Conservation (phyloP, 1,284 basidiomycete genomes). For the Trametes hirsuta region DNA sequence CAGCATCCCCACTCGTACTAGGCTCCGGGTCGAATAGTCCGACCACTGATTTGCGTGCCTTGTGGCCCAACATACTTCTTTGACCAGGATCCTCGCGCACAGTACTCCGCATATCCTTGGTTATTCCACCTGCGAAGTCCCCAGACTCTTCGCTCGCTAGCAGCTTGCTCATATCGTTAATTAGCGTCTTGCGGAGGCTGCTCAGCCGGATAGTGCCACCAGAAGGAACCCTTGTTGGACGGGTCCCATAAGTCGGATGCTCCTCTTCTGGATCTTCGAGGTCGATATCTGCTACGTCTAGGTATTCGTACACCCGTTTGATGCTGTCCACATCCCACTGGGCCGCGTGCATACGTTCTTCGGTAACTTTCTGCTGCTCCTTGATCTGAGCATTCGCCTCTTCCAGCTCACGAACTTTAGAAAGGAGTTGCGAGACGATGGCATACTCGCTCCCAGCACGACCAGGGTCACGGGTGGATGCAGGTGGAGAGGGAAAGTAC, state of each 20-base stretch:
- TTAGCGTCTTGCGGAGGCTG: conserved; percentile 46
- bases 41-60: conserved; percentile 61
- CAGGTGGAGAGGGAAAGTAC: conserved; percentile 14
- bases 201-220: conserved; percentile 46
- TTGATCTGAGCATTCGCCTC: conserved; percentile 73
- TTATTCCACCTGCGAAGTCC: conserved; percentile 37
- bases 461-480: not conserved
- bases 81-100: conserved; percentile 24
- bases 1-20: not conserved
- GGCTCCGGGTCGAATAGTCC: conserved; percentile 57
- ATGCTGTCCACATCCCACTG: conserved; percentile 74
- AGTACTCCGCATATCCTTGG: conserved; percentile 41
- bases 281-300: conserved; percentile 58
- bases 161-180: conserved; percentile 31
- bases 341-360: conserved; percentile 63
- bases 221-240: not conserved
- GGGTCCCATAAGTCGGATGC: not conserved
- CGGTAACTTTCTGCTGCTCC: conserved; percentile 66
- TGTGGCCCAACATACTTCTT: conserved; percentile 21
- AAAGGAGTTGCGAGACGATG: conserved; percentile 70
- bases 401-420: conserved; percentile 82
- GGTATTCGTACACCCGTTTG: conserved; percentile 69
- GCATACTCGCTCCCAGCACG: conserved; percentile 46
- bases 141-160: conserved; percentile 28
- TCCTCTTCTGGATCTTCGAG: conserved; percentile 41